phyloP scores from a whole-genome alignment of 805 yeast species.

The Candida odintsovae region DNA sequence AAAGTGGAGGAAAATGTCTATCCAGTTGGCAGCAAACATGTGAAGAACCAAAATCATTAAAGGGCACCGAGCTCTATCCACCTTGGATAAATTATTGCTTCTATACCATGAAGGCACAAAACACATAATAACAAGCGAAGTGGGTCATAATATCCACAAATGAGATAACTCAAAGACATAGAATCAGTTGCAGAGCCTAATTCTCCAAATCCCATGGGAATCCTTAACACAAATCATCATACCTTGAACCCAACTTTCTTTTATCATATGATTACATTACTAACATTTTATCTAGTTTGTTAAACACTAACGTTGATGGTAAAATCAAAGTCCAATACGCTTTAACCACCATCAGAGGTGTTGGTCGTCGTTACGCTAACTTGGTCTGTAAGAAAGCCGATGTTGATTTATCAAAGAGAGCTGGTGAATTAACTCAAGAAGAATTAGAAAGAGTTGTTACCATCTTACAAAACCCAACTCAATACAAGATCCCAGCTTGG shows the following conservation, averaged over 20 bases:
- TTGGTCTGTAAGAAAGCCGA: constrained; percentile 99
- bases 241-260: neutral
- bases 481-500: constrained; percentile 99
- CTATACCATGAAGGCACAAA: neutral
- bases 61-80: neutral
- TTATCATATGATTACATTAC: constrained; percentile 17
- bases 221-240: neutral
- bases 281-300: constrained; percentile 63
- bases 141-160: neutral
- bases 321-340: constrained; percentile 99
- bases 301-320: constrained; percentile 99
- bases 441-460: constrained; percentile 99
- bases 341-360: constrained; percentile 99
- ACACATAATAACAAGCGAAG: too few relatives aligned
- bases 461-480: constrained; percentile 99
- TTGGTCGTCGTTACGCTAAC: constrained; percentile 99
- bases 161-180: too few relatives aligned
- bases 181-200: too few relatives aligned
- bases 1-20: neutral
- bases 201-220: too few relatives aligned
- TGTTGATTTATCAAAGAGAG: constrained; percentile 96
- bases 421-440: constrained; percentile 99
- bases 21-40: too few relatives aligned
- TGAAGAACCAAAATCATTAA: neutral
- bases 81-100: too few relatives aligned